Percentiles rank a stretch among this genome's conserved stretches.
Conservation (phyloP, 2,329 filamentous ascomycete species). For the Cercospora sp. region DNA sequence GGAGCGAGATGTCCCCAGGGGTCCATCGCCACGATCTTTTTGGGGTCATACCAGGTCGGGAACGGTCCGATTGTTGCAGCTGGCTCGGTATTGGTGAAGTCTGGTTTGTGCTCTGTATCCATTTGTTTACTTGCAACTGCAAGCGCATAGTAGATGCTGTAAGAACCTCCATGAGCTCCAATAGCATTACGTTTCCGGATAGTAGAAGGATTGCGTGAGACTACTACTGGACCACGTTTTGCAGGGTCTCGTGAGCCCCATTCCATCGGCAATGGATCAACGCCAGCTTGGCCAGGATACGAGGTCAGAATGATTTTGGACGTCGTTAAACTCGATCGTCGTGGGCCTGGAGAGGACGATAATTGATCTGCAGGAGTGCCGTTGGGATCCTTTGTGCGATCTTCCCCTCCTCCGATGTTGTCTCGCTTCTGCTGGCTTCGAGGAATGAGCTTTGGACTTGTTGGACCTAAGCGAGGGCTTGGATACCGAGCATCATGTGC, state of each 20-base stretch:
- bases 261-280: slow-evolving; percentile 83
- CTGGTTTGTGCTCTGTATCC: slow-evolving; percentile 74
- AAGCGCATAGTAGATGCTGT: slow-evolving; percentile 92
- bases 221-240: slow-evolving; percentile 82
- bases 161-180: slow-evolving; percentile 81
- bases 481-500: slow-evolving; percentile 36
- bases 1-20: slow-evolving; percentile 85
- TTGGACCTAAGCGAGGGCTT: slow-evolving; percentile 28
- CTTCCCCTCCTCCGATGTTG: slow-evolving; percentile 32
- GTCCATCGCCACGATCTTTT: slow-evolving; percentile 98
- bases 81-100: slow-evolving; percentile 85
- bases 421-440: slow-evolving; percentile 29
- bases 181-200: slow-evolving; percentile 77
- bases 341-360: slow-evolving; percentile 32
- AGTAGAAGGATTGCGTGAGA: slow-evolving; percentile 73
- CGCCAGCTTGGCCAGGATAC: slow-evolving; percentile 90
- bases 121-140: slow-evolving; percentile 91
- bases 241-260: slow-evolving; percentile 80
- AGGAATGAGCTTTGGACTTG: slow-evolving; percentile 30
- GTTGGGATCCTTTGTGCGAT: slow-evolving; percentile 26
- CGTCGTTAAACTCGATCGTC: slow-evolving; percentile 44
- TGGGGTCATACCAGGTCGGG: slow-evolving; percentile 81
- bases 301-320: slow-evolving; percentile 73
- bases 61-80: slow-evolving; percentile 88
- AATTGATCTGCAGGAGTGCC: slow-evolving; percentile 14